Conservation (phyloP, 768 basidiomycete species). For the Dioszegia crocea region DNA sequence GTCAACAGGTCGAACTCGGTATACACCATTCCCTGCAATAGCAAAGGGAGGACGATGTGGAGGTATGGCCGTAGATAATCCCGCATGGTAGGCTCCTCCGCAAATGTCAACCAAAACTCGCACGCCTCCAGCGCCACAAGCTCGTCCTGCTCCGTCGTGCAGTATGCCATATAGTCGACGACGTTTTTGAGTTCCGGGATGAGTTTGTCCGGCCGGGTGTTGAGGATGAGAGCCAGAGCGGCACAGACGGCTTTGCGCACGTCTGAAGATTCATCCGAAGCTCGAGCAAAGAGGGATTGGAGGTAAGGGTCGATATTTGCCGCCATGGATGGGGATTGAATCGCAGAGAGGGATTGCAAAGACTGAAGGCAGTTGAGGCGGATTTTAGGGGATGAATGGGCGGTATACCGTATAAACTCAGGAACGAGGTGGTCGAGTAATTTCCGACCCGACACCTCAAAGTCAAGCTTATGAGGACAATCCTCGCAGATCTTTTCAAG, state of each 20-base stretch:
- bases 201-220: conserved; percentile 88
- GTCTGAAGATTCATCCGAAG: conserved; percentile 86
- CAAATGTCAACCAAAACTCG: conserved; percentile 99
- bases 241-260: conserved; percentile 95
- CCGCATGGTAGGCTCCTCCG: conserved; percentile 84
- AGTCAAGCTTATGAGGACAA: conserved; percentile 88
- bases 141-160: conserved; percentile 95
- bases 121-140: conserved; percentile 92
- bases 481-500: conserved; percentile 96
- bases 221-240: conserved; percentile 85
- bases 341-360: conserved; percentile 85
- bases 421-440: conserved; percentile 96
- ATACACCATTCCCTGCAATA: conserved; percentile 97
- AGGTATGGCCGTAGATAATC: conserved; percentile 80
- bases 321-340: conserved; percentile 78
- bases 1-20: conserved; percentile 93
- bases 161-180: conserved; percentile 97
- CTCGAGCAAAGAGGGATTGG: conserved; percentile 86
- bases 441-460: conserved; percentile 86
- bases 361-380: conserved; percentile 90
- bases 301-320: conserved; percentile 91
- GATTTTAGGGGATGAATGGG: conserved; percentile 81
- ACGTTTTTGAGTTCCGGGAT: conserved; percentile 94
- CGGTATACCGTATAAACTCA: conserved; percentile 82
- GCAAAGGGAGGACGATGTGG: conserved; percentile 83